These are phyloP conservation scores for Phanerodontia chrysosporium DNA, from an alignment of 768 basidiomycete genomes.

Conservation along the genomic window DNA sequence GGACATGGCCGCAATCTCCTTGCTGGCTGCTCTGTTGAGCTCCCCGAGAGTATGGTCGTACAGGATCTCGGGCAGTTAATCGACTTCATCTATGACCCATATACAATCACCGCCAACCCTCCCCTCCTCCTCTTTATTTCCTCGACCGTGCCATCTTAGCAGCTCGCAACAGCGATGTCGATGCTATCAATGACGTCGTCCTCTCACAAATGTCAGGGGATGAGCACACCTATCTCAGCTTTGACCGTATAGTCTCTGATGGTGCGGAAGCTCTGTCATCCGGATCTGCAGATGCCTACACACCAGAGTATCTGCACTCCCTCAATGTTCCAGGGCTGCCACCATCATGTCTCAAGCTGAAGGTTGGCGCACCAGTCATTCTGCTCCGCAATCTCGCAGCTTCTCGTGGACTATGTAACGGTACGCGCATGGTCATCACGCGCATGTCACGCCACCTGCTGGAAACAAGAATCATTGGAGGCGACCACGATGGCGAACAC, in stretches of 20 bases:
- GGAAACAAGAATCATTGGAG: conserved; percentile 32
- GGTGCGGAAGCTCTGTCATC: not conserved
- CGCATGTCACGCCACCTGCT: conserved; percentile 26
- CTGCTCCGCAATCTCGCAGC: conserved; percentile 41
- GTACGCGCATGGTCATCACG: conserved; percentile 28
- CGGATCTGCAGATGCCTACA: no score
- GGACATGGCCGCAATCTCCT: conserved; percentile 12
- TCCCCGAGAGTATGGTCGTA: not conserved
- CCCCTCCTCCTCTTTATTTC: not conserved
- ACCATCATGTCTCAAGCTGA: not conserved
- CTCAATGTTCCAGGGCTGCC: not conserved
- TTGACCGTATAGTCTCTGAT: not conserved
- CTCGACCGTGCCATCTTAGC: not conserved
- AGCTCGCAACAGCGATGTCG: not conserved
- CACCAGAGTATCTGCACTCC: not conserved
- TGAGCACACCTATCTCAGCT: not conserved
- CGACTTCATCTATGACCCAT: not conserved
- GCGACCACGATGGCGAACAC: conserved; percentile 31
- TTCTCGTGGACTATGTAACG: conserved; percentile 31
- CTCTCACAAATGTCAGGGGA: not conserved
- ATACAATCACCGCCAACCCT: not conserved
- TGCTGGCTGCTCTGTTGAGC: not conserved
- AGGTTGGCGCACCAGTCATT: conserved; percentile 32
- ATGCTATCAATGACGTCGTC: not conserved
- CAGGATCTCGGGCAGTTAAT: not conserved